These are phyloP conservation scores for Tylopilus sp. DNA, from an alignment of 1,284 basidiomycete genomes.

Conservation along the genomic window DNA sequence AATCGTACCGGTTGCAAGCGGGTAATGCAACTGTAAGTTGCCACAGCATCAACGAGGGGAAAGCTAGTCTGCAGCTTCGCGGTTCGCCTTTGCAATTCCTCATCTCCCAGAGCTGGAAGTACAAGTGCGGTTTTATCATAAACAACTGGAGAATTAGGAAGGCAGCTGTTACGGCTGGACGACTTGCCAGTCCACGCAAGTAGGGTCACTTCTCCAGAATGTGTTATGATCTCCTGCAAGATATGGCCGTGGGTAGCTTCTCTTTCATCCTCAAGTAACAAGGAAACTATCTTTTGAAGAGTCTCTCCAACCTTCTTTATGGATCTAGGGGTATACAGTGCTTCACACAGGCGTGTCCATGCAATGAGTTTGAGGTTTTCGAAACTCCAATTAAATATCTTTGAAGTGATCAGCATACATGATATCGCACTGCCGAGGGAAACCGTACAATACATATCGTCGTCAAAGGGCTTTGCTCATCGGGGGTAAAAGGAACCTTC, in stretches of 20 bases:
- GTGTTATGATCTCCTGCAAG: conserved; percentile 1
- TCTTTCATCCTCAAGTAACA: not conserved
- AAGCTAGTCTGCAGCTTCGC: not conserved
- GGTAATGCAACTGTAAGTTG: conserved; percentile 5
- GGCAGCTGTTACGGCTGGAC: conserved; percentile 6
- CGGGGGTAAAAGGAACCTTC: not conserved
- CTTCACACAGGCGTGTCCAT: conserved; percentile 1
- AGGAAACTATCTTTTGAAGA: not conserved
- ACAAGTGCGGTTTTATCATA: not conserved
- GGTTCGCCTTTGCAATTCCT: conserved; percentile 1
- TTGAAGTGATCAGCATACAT: not conserved
- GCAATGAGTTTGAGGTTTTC: not conserved
- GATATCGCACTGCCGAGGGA: no score
- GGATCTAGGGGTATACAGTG: not conserved
- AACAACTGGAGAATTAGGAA: conserved; percentile 1
- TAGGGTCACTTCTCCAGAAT: not conserved
- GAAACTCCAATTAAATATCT: conserved; percentile 12
- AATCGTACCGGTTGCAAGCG: conserved; percentile 8
- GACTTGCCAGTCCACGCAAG: conserved; percentile 5
- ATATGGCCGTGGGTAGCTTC: not conserved
- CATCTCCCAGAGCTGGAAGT: not conserved
- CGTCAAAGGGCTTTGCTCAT: not conserved
- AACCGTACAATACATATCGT: conserved; percentile 8
- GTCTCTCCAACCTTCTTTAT: not conserved
- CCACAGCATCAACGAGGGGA: not conserved